Evolutionary conservation across 1,139 yeast species (phyloP), one percentile per base, ranked within the genome.

Genomic region (Groenewaldozyma sp.): DNA sequence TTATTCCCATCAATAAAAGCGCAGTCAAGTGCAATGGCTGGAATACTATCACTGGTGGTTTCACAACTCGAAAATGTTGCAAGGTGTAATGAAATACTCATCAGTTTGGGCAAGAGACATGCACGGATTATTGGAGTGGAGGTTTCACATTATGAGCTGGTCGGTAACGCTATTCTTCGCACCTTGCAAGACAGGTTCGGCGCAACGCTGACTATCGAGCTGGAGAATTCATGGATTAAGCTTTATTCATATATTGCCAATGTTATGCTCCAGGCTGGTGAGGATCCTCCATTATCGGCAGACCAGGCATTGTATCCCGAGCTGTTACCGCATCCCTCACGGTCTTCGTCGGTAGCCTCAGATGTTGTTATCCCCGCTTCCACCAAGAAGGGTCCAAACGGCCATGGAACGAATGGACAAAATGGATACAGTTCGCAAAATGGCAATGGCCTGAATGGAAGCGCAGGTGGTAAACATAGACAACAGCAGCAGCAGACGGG

Each of bases 11-110:
- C 78, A 13, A 72, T 78, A 46, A 73, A 71, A 48, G 81, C 78
- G 49, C 86, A 80, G 60, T 87, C 93, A 0, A 74, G 76, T 6
- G 74, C 88, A 16, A 80, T 83, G 65, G 87, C 93, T 1, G 91
- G 91, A 3, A 84, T 79, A n/a, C 56, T 80, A 54, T 68, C 79
- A n/a, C 66, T 75, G 38, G 78, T 82, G 4, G 70, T 79, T 40
- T 60, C 70, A 33, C 62, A 61, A 57, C 59, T 69, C 49, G 77
- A 61, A 6, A 55, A 57, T 48, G 62, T 60, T 42, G 56, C 64
- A 1, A 59, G 60, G 3, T 64, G 82, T 51, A 78, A 81, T 51
- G 81, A 72, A 35, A 78, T 78, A 45, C 63, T 83, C 38, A 67
- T 66, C 37, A 72, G 73, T 37, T 63, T 83, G 48, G 94, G 91